phyloP scores from a whole-genome alignment of 805 yeast species.

The Myxozyma mucilagina region DNA sequence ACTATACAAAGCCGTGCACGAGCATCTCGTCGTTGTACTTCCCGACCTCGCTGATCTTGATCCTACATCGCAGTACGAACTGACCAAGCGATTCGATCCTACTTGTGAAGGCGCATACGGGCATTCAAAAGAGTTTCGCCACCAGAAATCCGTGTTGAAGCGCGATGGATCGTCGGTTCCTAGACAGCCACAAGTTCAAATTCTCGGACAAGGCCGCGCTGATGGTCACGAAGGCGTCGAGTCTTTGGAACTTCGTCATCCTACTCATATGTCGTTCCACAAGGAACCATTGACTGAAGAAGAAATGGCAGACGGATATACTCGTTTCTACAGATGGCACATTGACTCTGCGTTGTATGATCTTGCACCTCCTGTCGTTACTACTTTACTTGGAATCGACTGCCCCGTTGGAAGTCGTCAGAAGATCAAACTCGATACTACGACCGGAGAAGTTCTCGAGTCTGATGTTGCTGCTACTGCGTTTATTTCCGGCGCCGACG shows the following conservation, averaged over 20 bases:
- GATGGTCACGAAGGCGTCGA: conserved; percentile 60
- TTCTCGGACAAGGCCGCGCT: conserved; percentile 74
- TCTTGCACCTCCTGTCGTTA: conserved; percentile 80
- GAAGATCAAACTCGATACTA: conserved; percentile 63
- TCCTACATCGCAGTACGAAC: conserved; percentile 72
- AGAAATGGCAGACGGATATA: conserved; percentile 60
- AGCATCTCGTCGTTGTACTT: conserved; percentile 69
- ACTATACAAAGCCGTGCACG: conserved; percentile 64
- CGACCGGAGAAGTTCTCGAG: conserved; percentile 59
- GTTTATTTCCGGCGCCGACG: conserved; percentile 80
- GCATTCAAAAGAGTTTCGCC: conserved; percentile 76
- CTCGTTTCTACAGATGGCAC: conserved; percentile 92
- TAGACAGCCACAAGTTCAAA: conserved; percentile 84
- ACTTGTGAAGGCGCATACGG: conserved; percentile 71
- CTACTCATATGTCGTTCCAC: conserved; percentile 82
- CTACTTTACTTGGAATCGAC: conserved; percentile 78
- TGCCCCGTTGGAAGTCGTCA: conserved; percentile 62
- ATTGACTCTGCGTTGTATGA: conserved; percentile 88
- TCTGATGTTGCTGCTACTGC: conserved; percentile 87
- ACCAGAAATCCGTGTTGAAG: conserved; percentile 64
- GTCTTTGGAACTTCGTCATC: conserved; percentile 68
- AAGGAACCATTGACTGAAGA: conserved; percentile 62
- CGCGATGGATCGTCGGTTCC: conserved; percentile 83
- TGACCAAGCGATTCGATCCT: conserved; percentile 80
- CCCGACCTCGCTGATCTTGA: conserved; percentile 67